Base-by-base conservation (phyloP, 2,329 filamentous ascomycete genomes). In the Dactylellina haptotyla region DNA sequence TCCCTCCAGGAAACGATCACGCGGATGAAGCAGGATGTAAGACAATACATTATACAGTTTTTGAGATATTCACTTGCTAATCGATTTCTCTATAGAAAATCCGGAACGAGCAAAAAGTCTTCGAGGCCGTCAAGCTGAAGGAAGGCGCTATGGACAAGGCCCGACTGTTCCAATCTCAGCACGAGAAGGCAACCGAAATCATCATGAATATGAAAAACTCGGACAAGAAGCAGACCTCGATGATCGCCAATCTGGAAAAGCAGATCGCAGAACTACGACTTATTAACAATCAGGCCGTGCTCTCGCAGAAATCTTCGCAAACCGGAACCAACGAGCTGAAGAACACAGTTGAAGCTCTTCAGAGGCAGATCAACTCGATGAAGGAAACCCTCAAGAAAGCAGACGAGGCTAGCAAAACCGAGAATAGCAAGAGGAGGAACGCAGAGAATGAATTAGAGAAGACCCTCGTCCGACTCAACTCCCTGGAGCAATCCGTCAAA, bases 91-190 rank as follows among this genome's bases (percentile, higher is more conserved):
- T 92, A 0, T 93, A 99, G 81, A 99, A 99, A 83, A 89, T 90
- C 76, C 98, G 97, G 81, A 94, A 94, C 0, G 95, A 99, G 79
- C 94, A 98, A 79, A 98, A 98, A 81, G 99, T 96, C 80, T 98
- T 98, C 80, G 92, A 91, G 0, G 92, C 93, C 6, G 93, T 96
- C 85, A 97, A 97, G 80, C 90, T 93, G 77, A 96, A 94, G 79
- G 94, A 98, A 79, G 89, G 90, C 46, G 87, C 92, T 56, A 90
- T 93, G 67, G 85, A 87, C 69, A 94, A 98, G 81, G 89, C 96
- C 50, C 86, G 91, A 77, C 87, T 89, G 2, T 83, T 97, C 67
- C 88, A 92, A 73, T 85, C 88, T 75, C 93, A 98, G 80, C 96
- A 94, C 79, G 85, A 87, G 51, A 96, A 96, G 82, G 96, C 91